Evolutionary conservation across 2,329 filamentous ascomycete species (phyloP).

Genomic region (Zasmidium angulare): DNA sequence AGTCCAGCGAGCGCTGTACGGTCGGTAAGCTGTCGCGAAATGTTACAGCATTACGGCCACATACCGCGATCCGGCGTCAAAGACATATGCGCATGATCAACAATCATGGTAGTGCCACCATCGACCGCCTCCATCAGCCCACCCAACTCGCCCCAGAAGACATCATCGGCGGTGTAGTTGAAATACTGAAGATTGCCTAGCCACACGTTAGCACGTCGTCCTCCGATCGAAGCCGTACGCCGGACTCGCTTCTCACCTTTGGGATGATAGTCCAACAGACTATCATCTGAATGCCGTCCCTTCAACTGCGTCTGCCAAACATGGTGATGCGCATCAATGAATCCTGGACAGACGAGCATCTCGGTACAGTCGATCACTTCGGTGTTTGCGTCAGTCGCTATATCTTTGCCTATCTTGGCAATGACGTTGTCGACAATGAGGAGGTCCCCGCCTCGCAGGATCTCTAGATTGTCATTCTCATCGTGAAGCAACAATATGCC

Average conservation of each 20-base stretch:
- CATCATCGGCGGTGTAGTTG: slow-evolving; percentile 44
- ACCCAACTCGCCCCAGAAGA: slow-evolving; percentile 49
- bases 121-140: slow-evolving; percentile 44
- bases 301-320: slow-evolving; percentile 57
- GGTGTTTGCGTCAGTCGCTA: neutral
- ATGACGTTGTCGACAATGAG: neutral
- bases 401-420: neutral
- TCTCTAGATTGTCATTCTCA: neutral
- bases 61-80: neutral
- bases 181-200: slow-evolving; percentile 20
- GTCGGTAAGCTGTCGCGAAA: neutral
- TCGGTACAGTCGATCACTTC: slow-evolving; percentile 48
- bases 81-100: slow-evolving; percentile 38
- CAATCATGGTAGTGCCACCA: slow-evolving; percentile 45
- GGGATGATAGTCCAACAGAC: neutral
- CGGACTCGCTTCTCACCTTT: slow-evolving; percentile 43
- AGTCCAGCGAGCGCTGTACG: neutral
- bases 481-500: neutral
- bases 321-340: slow-evolving; percentile 57
- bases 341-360: slow-evolving; percentile 57
- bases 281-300: slow-evolving; percentile 20
- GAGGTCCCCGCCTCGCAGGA: neutral
- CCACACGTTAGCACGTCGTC: slow-evolving; percentile 35
- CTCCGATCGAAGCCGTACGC: slow-evolving; percentile 50
- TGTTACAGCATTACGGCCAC: neutral